Percentiles rank a stretch among this genome's conserved stretches.
phyloP scores from a whole-genome alignment of 768 basidiomycete species.

The Gymnopilus dilepis region DNA sequence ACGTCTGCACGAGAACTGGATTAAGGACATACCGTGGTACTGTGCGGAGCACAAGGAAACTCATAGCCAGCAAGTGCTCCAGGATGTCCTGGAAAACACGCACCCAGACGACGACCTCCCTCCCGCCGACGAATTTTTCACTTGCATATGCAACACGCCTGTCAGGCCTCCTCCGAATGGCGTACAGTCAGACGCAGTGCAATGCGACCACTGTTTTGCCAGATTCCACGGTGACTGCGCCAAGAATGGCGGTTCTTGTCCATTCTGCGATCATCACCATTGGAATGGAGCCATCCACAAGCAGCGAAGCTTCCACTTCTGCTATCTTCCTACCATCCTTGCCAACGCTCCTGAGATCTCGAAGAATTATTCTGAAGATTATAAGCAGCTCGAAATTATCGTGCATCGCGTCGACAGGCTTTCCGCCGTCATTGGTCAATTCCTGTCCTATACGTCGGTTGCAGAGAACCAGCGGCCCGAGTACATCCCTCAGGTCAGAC shows the following conservation, averaged over 20 bases:
- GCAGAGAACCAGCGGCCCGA: conserved; percentile 75
- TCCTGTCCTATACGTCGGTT: conserved; percentile 73
- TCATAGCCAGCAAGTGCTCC: conserved; percentile 68
- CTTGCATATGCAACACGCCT: conserved; percentile 79
- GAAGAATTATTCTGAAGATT: conserved; percentile 78
- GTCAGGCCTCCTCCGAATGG: conserved; percentile 84
- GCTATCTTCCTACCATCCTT: conserved; percentile 74
- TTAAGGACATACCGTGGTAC: conserved; percentile 81
- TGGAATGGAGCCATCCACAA: conserved; percentile 89
- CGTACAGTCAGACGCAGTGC: conserved; percentile 79
- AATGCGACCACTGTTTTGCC: conserved; percentile 89
- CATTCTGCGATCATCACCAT: conserved; percentile 90
- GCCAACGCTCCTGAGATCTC: conserved; percentile 78
- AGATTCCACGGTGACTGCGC: conserved; percentile 87
- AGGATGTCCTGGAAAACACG: conserved; percentile 78
- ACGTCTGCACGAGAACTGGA: conserved; percentile 69
- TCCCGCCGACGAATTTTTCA: conserved; percentile 80
- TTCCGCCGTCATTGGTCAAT: conserved; percentile 77
- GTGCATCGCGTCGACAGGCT: conserved; percentile 82
- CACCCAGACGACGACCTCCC: conserved; percentile 80
- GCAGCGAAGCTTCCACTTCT: conserved; percentile 84
- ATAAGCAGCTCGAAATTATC: conserved; percentile 80
- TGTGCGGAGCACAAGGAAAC: conserved; percentile 67
- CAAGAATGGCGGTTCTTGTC: conserved; percentile 88
- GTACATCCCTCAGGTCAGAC: conserved; percentile 82